Evolutionary conservation across 2,329 filamentous ascomycete species (phyloP), one percentile per base, ranked within the genome.

Genomic region (Orbilia quercus): DNA sequence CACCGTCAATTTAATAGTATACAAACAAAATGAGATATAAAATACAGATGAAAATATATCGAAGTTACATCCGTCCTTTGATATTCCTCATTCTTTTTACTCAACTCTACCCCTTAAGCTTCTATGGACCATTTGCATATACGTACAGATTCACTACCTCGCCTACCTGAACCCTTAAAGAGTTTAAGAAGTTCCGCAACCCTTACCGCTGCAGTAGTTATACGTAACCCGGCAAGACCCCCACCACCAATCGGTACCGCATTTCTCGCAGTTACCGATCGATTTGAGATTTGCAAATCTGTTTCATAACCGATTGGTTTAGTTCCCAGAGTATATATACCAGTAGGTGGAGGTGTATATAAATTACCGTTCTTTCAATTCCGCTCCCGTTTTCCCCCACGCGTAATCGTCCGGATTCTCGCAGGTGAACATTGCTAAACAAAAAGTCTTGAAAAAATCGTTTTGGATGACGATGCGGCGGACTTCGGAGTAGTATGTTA

Each of bases 191-290:
- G 31, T 38, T 12, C 20, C 9, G 12, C 53, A 57, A 1, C 53
- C 53, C 12, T 14, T 28, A 4, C 36, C 53, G 38, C 36, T 44
- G 31, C 59, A 64, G 18, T 54, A 64, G 28, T 66, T 50, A 20
- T 57, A 58, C 0, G 50, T 66, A 22, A 66, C 25, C 5, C 62
- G 38, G 22, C 62, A 66, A 11, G 62, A 57, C 1, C 62, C 62
- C 62, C 62, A 66, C 16, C 11, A 66, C 51, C 42, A 57, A 23
- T 55, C 28, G 11, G 50, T 18, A n/a, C 62, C 62, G 28, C 62
- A 66, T 20, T 50, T 66, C 18, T 58, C 44, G 20, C 62, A 66
- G 7, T 28, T 20, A 4, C 51, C 28, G 6, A 50, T 16, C 14
- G 16, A 14, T n/a, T 66, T 48, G 14, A 66, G 12, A n/a, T 59